Conservation (phyloP, 2,329 filamentous ascomycete genomes). For the Alternaria tenuissima region DNA sequence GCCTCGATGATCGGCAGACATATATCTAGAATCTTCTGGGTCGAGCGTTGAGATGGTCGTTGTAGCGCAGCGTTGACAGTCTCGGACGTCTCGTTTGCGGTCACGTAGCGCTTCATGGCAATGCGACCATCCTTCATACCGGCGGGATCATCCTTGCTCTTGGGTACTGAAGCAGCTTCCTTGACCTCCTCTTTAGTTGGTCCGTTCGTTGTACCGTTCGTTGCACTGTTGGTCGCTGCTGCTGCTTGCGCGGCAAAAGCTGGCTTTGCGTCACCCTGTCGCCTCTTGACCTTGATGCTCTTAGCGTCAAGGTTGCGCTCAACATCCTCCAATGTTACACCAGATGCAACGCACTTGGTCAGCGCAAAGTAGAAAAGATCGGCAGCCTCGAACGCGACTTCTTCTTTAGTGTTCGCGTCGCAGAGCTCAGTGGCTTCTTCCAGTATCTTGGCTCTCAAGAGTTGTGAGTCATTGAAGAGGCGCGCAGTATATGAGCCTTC, state of each 20-base stretch:
- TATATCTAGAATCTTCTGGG: constrained; percentile 91
- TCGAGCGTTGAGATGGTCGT: constrained; percentile 91
- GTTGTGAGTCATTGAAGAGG: constrained; percentile 88
- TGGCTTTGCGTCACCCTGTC: constrained; percentile 92
- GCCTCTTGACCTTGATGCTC: constrained; percentile 92
- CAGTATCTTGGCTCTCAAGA: constrained; percentile 95
- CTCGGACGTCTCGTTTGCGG: constrained; percentile 67
- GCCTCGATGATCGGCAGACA: constrained; percentile 91
- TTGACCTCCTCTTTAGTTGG: constrained; percentile 54
- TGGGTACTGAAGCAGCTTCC: constrained; percentile 63
- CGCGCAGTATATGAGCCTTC: constrained; percentile 92
- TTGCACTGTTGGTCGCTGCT: constrained; percentile 21
- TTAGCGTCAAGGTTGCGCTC: constrained; percentile 93
- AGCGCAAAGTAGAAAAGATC: constrained; percentile 96
- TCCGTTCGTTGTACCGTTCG: constrained; percentile 29
- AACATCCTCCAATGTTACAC: constrained; percentile 86
- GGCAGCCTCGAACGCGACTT: constrained; percentile 92
- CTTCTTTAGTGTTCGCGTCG: constrained; percentile 79
- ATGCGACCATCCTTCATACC: constrained; percentile 68
- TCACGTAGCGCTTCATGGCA: constrained; percentile 81
- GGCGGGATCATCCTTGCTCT: constrained; percentile 61
- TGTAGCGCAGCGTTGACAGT: constrained; percentile 79
- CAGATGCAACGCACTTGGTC: constrained; percentile 84
- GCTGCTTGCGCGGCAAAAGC: constrained; percentile 84
- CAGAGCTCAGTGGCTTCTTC: constrained; percentile 97